Evolutionary conservation across 345 rosid genomes (phyloP).

Genomic region (Populus simonii): DNA sequence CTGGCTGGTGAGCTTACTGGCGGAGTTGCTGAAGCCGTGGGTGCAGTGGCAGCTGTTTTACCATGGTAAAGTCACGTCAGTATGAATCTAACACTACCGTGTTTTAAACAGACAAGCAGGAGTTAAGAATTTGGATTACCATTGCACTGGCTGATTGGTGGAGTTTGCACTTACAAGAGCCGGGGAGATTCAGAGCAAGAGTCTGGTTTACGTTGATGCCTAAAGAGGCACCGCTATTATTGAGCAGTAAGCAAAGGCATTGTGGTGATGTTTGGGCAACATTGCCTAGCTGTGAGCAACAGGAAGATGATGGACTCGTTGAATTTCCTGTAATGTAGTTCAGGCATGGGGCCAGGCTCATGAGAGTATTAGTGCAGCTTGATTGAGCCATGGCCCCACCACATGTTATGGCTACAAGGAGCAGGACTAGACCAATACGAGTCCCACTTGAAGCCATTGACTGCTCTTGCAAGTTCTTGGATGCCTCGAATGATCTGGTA

Average conservation of each 20-base stretch:
- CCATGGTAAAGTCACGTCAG: constrained; percentile 11
- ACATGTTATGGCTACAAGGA: constrained; percentile 24
- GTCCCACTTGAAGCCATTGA: constrained; percentile 36
- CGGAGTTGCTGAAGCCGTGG: constrained; percentile 33
- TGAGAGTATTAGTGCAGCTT: constrained; percentile 32
- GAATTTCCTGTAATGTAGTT: constrained; percentile 48
- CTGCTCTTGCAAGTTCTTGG: not conserved
- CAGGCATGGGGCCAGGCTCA: constrained; percentile 34
- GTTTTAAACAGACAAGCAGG: not conserved
- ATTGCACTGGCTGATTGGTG: constrained; percentile 57
- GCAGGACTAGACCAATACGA: constrained; percentile 24
- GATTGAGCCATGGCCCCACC: constrained; percentile 34
- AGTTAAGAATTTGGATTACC: constrained; percentile 24
- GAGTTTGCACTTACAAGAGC: constrained; percentile 59
- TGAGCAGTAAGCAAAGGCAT: constrained; percentile 62
- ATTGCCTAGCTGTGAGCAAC: constrained; percentile 56
- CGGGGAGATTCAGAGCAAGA: constrained; percentile 60
- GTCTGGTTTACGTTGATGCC: constrained; percentile 65
- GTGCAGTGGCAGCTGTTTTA: constrained; percentile 40
- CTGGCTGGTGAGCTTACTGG: constrained; percentile 32
- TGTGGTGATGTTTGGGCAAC: constrained; percentile 60
- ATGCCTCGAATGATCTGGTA: not conserved
- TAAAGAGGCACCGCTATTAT: constrained; percentile 38
- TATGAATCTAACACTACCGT: not conserved
- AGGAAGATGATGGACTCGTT: constrained; percentile 53